Conservation (phyloP, 2,329 filamentous ascomycete species). For the Neofusicoccum kwambonambiense region DNA sequence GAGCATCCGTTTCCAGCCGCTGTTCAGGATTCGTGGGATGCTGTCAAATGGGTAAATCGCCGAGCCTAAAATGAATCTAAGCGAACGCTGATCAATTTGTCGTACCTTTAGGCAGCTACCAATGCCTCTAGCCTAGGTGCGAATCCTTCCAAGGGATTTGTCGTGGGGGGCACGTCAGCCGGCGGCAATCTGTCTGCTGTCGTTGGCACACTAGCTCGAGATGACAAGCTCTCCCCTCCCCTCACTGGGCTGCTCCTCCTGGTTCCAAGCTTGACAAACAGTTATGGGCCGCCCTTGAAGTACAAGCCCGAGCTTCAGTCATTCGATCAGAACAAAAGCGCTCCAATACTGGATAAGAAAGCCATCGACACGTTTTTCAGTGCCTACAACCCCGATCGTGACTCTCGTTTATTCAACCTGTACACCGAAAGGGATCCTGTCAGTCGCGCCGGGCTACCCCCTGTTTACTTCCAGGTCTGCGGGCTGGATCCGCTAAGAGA, state of each 20-base stretch:
- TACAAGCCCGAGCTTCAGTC: conserved; percentile 22
- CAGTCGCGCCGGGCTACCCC: conserved; percentile 35
- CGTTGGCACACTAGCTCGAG: conserved; percentile 23
- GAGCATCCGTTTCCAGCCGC: conserved; percentile 62
- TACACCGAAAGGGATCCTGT: background rate
- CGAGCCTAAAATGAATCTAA: background rate
- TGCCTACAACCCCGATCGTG: conserved; percentile 32
- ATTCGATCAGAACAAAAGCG: conserved; percentile 23
- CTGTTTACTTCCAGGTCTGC: conserved; percentile 51
- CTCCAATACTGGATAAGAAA: conserved; percentile 20
- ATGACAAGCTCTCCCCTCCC: conserved; percentile 21
- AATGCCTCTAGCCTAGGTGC: conserved; percentile 20
- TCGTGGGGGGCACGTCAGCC: conserved; percentile 23
- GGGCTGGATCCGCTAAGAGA: conserved; percentile 53
- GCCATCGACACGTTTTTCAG: conserved; percentile 18
- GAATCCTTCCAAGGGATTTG: conserved; percentile 22
- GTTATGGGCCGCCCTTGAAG: conserved; percentile 26
- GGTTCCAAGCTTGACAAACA: conserved; percentile 24
- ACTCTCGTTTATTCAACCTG: conserved; percentile 28
- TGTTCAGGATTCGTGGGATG: conserved; percentile 52
- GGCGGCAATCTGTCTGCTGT: conserved; percentile 24
- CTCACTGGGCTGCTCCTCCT: conserved; percentile 22
- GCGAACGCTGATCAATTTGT: no score
- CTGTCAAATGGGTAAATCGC: conserved; percentile 22
- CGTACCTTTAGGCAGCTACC: conserved; percentile 14